A percentile compares a stretch with the other conserved stretches of the same genome.
Conservation (phyloP, 1,284 basidiomycete species). For the Ganoderma leucocontextum region DNA sequence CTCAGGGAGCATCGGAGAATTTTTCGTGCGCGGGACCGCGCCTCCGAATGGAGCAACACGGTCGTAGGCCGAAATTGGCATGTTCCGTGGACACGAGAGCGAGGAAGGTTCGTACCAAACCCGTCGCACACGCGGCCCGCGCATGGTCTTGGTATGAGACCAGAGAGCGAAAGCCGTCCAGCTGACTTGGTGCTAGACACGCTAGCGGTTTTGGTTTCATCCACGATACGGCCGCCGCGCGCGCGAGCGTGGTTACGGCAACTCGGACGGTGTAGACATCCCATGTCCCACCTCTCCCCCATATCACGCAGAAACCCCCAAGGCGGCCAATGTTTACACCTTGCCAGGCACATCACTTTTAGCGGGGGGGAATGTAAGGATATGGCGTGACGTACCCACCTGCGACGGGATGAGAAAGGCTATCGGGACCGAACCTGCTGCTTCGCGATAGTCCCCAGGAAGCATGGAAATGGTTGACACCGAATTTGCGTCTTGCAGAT, state of each 20-base stretch:
- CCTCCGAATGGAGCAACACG: background rate
- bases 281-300: background rate
- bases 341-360: constrained; percentile 5
- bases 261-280: background rate
- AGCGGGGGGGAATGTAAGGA: background rate
- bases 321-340: background rate
- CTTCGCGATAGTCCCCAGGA: background rate
- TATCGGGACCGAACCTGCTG: constrained; percentile 4
- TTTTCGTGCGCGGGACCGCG: background rate
- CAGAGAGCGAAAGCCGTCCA: background rate
- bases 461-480: background rate
- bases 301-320: background rate
- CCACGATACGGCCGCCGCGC: background rate
- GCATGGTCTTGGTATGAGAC: background rate
- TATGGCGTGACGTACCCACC: background rate
- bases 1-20: background rate
- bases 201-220: background rate
- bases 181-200: background rate
- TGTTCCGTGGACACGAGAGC: background rate
- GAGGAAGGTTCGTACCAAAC: background rate
- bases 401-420: background rate
- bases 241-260: background rate
- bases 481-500: background rate
- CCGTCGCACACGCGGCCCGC: background rate
- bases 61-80: background rate